phyloP scores from a whole-genome alignment of 2,329 filamentous ascomycete species.

The Cladosporium oxysporum region DNA sequence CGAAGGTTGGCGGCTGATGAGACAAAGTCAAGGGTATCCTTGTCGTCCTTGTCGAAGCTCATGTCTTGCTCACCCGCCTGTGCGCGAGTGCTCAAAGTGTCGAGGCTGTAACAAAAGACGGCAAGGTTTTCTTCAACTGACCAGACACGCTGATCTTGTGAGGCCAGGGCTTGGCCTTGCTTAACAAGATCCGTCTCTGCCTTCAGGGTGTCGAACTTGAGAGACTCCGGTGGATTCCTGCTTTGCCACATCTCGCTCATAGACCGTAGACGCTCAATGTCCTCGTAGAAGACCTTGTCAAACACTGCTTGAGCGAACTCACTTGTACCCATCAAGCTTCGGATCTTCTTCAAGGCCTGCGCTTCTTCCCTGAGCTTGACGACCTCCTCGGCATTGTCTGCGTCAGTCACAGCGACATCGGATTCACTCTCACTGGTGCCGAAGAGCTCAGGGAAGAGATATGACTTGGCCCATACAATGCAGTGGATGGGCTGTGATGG shows the following conservation, averaged over 20 bases:
- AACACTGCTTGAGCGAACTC: constrained; percentile 81
- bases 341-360: constrained; percentile 78
- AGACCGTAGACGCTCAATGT: constrained; percentile 76
- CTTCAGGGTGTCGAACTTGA: constrained; percentile 62
- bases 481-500: constrained; percentile 97
- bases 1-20: constrained; percentile 86
- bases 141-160: constrained; percentile 74
- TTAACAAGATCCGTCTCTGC: constrained; percentile 37
- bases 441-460: constrained; percentile 91
- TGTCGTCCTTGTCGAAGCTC: constrained; percentile 94
- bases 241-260: constrained; percentile 98
- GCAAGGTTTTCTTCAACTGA: constrained; percentile 78
- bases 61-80: constrained; percentile 64
- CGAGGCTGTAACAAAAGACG: constrained; percentile 83
- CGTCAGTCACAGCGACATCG: constrained; percentile 75
- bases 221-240: constrained; percentile 69
- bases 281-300: constrained; percentile 86
- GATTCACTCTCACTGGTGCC: constrained; percentile 85
- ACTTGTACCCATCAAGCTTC: constrained; percentile 74
- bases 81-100: constrained; percentile 73
- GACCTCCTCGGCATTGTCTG: constrained; percentile 88
- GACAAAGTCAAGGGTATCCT: constrained; percentile 93
- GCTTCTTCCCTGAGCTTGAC: constrained; percentile 83
- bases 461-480: constrained; percentile 98
- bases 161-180: constrained; percentile 53